phyloP scores from a whole-genome alignment of 805 yeast genomes.

The Yarrowia keelungensis region DNA sequence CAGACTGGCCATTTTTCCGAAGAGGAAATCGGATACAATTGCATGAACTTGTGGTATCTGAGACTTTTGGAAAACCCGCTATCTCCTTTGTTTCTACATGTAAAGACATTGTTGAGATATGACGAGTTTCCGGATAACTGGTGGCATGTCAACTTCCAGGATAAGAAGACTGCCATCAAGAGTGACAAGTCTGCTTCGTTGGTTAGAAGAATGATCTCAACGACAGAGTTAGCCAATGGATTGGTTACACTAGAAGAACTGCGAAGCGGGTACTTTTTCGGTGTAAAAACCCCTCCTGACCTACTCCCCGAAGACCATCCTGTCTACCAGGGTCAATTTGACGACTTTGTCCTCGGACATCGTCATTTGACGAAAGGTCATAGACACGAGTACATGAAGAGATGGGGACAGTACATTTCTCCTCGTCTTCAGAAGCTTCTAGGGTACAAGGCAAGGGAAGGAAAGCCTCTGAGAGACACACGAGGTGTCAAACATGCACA shows the following conservation, averaged over 20 bases:
- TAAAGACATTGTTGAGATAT: not conserved
- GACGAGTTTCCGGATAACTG: conserved; percentile 29
- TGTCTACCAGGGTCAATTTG: conserved; percentile 14
- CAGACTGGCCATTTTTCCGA: conserved; percentile 10
- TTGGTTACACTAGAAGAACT: conserved; percentile 13
- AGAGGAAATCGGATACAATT: conserved; percentile 19
- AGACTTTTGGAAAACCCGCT: conserved; percentile 19
- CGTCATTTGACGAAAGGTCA: conserved; percentile 3
- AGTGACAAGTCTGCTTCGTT: not conserved
- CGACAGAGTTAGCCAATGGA: conserved; percentile 18
- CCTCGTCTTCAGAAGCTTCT: conserved; percentile 18
- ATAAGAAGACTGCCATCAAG: not conserved
- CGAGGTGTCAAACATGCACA: conserved; percentile 16
- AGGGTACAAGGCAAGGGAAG: conserved; percentile 31
- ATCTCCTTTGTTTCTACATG: conserved; percentile 15
- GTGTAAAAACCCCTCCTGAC: conserved; percentile 7
- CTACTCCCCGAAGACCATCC: conserved; percentile 14
- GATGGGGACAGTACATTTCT: conserved; percentile 18
- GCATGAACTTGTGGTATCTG: conserved; percentile 26
- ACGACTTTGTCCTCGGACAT: conserved; percentile 18
- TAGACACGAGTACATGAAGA: conserved; percentile 4
- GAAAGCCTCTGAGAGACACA: conserved; percentile 19
- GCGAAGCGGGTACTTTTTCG: conserved; percentile 31
- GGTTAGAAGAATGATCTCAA: conserved; percentile 12
- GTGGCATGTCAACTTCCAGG: conserved; percentile 11